A percentile compares a stretch with the other conserved stretches of the same genome.
These are phyloP conservation scores for Parathielavia appendiculata DNA, from an alignment of 495 filamentous ascomycete species.

Conservation along the genomic window DNA sequence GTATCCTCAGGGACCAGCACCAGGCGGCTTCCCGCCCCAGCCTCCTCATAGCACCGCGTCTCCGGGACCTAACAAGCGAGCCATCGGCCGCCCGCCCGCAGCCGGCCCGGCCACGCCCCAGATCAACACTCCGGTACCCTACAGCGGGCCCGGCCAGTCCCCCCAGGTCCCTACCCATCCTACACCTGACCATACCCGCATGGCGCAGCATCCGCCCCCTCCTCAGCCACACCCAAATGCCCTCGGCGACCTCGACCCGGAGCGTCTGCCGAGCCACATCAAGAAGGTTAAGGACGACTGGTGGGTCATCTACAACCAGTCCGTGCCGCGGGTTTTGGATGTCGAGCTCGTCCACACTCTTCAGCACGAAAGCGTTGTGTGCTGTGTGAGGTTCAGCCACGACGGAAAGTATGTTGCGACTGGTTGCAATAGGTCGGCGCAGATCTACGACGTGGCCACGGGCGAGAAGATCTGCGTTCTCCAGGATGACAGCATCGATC, in stretches of 20 bases:
- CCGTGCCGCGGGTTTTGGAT: slow-evolving; percentile 75
- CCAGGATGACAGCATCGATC: slow-evolving; percentile 78
- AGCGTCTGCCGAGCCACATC: slow-evolving; percentile 72
- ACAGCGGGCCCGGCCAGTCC: slow-evolving; percentile 75
- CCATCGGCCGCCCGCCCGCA: slow-evolving; percentile 49
- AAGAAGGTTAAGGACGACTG: slow-evolving; percentile 81
- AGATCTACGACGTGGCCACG: slow-evolving; percentile 79
- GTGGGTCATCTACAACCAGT: slow-evolving; percentile 87
- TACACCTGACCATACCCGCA: slow-evolving; percentile 53
- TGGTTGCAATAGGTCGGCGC: slow-evolving; percentile 81
- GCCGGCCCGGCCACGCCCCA: slow-evolving; percentile 84
- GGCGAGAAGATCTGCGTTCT: slow-evolving; percentile 74
- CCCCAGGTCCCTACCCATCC: slow-evolving; percentile 76
- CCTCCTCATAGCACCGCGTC: slow-evolving; percentile 81
- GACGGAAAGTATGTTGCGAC: slow-evolving; percentile 88
- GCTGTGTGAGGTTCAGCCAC: slow-evolving; percentile 83
- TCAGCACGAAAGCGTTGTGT: slow-evolving; percentile 81
- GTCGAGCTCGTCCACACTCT: slow-evolving; percentile 85
- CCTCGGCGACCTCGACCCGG: slow-evolving; percentile 81
- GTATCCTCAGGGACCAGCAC: slow-evolving; percentile 48
- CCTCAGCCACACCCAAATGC: slow-evolving; percentile 62
- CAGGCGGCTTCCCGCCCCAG: slow-evolving; percentile 52
- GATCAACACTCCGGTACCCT: slow-evolving; percentile 74
- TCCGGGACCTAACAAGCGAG: slow-evolving; percentile 70
- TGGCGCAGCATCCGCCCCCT: slow-evolving; percentile 32